Base-by-base conservation (phyloP, 306 rosid species). In the Prunus dulcis region DNA sequence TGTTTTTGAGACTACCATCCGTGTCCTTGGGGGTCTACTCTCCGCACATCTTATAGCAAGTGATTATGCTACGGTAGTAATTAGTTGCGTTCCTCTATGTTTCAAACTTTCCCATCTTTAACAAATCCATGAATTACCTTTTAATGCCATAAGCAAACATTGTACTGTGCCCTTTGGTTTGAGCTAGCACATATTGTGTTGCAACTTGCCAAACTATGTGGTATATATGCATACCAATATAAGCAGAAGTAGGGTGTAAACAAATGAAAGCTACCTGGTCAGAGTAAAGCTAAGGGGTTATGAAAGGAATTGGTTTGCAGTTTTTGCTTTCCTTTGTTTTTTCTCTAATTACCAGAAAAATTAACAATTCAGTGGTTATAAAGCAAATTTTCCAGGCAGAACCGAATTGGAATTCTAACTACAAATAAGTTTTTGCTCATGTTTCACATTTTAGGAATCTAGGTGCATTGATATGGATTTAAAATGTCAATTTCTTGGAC, bases 1-100 rank as follows among this genome's bases (percentile, higher is more conserved):
- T 46, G 72, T 92, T 66, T 94, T 94, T 63, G 98, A 94, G 91
- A 94, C 98, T 38, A 81, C 91, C 56, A 94, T 94, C 61, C 91
- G 98, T 13, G 84, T 94, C 51, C 92, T 94, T 53, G 98, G 98
- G 72, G 98, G 98, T 73, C 89, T 94, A 76, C 88, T 94, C 22
- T 92, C 98, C 17, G 96, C 92, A 76, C 98, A 94, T 87, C 93
- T 92, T 71, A 87, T 94, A 50, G 97, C 98, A 61, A 80, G 88
- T 66, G 98, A 94, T 86, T 81, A 87, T 82, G 86, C 98, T 20
- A 90, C 97, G 96, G 98, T 94, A 91, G 58, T 25, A n/a, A 5
- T 74, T 83, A 45, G 67, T 22, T 61, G 20, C n/a, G 19, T 60
- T 47, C 52, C 78, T 47, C 27, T 61, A 15, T 56, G 61, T 8